phyloP scores from a whole-genome alignment of 805 yeast genomes.

The Saccharomyces paradoxus region DNA sequence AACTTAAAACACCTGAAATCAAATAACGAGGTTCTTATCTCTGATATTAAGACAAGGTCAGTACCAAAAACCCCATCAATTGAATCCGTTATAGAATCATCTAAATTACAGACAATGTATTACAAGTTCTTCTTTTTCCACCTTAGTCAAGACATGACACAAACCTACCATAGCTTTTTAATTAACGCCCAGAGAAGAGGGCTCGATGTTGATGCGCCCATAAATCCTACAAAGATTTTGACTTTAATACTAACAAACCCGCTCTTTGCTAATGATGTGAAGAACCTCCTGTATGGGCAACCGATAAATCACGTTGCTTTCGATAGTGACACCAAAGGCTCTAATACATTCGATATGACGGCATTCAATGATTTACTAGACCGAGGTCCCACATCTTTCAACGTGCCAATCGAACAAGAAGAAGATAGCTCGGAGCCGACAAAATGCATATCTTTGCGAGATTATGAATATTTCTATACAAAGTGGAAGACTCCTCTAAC shows the following conservation, averaged over 20 bases:
- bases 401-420: neutral
- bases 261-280: slow-evolving; percentile 37
- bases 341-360: neutral
- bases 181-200: slow-evolving; percentile 42
- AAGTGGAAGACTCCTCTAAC: slow-evolving; percentile 52
- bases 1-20: neutral
- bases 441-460: slow-evolving; percentile 7
- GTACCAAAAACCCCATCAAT: slow-evolving; percentile 40
- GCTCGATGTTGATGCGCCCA: slow-evolving; percentile 41
- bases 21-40: slow-evolving; percentile 28
- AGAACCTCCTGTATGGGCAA: slow-evolving; percentile 39
- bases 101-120: slow-evolving; percentile 53
- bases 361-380: neutral
- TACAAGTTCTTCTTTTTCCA: slow-evolving; percentile 44
- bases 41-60: slow-evolving; percentile 59
- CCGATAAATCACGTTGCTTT: slow-evolving; percentile 35
- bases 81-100: slow-evolving; percentile 38
- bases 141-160: slow-evolving; percentile 22
- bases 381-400: neutral
- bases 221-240: slow-evolving; percentile 36
- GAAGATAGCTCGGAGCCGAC: neutral
- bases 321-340: slow-evolving; percentile 23
- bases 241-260: slow-evolving; percentile 34
- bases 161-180: slow-evolving; percentile 37
- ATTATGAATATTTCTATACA: slow-evolving; percentile 26